Base-by-base conservation (phyloP, 2,329 filamentous ascomycete species). In the Rutstroemia sp. region DNA sequence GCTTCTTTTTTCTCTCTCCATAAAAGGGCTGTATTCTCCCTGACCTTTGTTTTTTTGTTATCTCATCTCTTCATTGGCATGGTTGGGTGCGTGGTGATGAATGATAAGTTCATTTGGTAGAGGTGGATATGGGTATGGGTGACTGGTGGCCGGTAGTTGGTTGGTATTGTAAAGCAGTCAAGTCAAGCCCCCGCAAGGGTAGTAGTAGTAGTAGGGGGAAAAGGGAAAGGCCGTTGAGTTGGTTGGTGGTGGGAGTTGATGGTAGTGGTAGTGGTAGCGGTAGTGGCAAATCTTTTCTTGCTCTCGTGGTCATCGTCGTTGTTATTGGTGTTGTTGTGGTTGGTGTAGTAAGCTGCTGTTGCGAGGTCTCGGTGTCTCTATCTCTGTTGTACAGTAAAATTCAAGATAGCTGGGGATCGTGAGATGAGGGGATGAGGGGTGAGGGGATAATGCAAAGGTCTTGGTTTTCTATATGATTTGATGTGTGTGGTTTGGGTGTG, bases 381-480 rank as follows among this genome's bases (percentile, higher is more conserved):
- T 54, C 51, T 54, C 51, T 54, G 44, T 54, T 54, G 51, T 54
- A 54, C 51, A 54, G 42, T 54, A 54, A 48, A 21, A 25, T 54
- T 44, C 25, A 19, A 48, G 19, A 19, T 19, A 19, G 23, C 23
- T 21, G 16, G 19, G 21, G 30, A 17, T 40, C 17, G n/a, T 40
- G 6, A 16, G 38, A 23, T 23, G 23, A 23, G 38, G 14, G 10
- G 19, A n/a, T 19, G 19, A 19, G 19, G 19, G 19, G 19, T 19
- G 19, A 19, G 19, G 38, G 21, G 42, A 48, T n/a, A 48, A 38
- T 10, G 17, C 47, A 48, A 39, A 8, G 27, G 8, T 8, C 10
- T 30, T 10, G 19, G 19, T 30, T 30, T 5, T 23, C 2, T 4
- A 23, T 4, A 23, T 23, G 23, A 23, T 23, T 23, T 23, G 23